A percentile compares a stretch with the other conserved stretches of the same genome.
Evolutionary conservation across 495 filamentous ascomycete species (phyloP).

Genomic region (Aspergillus ostianus): DNA sequence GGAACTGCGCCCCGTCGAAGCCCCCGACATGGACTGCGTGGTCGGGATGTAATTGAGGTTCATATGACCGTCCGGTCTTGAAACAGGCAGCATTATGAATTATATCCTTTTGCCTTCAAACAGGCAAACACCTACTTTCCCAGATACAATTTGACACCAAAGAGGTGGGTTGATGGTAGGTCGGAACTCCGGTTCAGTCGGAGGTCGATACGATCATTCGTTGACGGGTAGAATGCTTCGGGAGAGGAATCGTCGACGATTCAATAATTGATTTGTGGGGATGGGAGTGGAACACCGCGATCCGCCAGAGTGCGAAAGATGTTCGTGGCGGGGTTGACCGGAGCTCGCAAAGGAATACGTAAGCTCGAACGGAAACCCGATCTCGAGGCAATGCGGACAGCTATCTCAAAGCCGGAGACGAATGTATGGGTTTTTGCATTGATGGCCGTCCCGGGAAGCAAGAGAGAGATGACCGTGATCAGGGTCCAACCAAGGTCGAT

Average conservation of each 20-base stretch:
- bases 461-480: constrained; percentile 8
- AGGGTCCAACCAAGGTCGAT: constrained; percentile 10
- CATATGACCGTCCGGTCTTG: constrained; percentile 65
- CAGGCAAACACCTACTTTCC: constrained; percentile 27
- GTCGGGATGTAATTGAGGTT: constrained; percentile 75
- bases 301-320: constrained; percentile 9
- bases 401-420: constrained; percentile 11
- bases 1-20: constrained; percentile 83
- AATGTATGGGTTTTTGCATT: constrained; percentile 14
- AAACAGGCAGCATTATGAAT: constrained; percentile 85
- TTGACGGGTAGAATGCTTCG: constrained; percentile 1
- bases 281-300: constrained; percentile 7
- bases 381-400: constrained; percentile 4
- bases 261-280: constrained; percentile 1
- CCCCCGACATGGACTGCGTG: constrained; percentile 74
- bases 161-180: constrained; percentile 22
- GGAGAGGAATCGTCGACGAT: neutral
- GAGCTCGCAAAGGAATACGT: constrained; percentile 20
- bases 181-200: constrained; percentile 13
- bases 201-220: constrained; percentile 17
- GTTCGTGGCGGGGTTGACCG: constrained; percentile 23
- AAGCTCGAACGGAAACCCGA: constrained; percentile 17
- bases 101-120: constrained; percentile 28
- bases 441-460: constrained; percentile 4
- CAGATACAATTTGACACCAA: constrained; percentile 18